A percentile compares a stretch with the other conserved stretches of the same genome.
Evolutionary conservation across 2,329 filamentous ascomycete species (phyloP).

Genomic region (Blumeria graminis): DNA sequence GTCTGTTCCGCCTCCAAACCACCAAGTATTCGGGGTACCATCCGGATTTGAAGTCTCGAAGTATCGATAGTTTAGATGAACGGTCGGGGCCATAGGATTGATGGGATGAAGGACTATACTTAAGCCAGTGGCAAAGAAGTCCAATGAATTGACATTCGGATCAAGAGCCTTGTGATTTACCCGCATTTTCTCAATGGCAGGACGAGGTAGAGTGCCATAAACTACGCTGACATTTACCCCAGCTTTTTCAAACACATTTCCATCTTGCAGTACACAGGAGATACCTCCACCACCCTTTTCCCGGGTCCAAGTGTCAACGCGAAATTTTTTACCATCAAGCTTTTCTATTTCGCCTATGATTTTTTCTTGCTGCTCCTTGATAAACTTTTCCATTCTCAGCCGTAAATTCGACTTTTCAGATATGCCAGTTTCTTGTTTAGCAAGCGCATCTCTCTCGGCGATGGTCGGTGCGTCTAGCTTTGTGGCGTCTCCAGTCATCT

Average conservation of each 20-base stretch:
- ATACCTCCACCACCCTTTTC: conserved; percentile 80
- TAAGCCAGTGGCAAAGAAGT: conserved; percentile 86
- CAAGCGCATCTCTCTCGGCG: conserved; percentile 60
- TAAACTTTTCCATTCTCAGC: conserved; percentile 88
- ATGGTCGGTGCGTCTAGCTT: conserved; percentile 42
- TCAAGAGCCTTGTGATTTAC: conserved; percentile 82
- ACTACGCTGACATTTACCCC: conserved; percentile 90
- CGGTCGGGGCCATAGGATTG: conserved; percentile 93
- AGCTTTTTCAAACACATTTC: conserved; percentile 93
- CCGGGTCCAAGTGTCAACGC: conserved; percentile 64
- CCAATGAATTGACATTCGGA: conserved; percentile 53
- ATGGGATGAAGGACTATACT: conserved; percentile 81
- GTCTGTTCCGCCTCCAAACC: conserved; percentile 92
- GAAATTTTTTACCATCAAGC: conserved; percentile 65
- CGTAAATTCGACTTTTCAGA: conserved; percentile 75
- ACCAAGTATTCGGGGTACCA: conserved; percentile 70
- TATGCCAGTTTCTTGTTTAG: conserved; percentile 56
- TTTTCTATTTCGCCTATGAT: conserved; percentile 67
- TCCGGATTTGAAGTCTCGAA: conserved; percentile 84
- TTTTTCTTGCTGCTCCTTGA: conserved; percentile 72
- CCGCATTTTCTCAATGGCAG: conserved; percentile 80
- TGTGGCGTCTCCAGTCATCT: conserved; percentile 14
- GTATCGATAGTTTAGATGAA: conserved; percentile 95
- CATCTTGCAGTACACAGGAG: conserved; percentile 84
- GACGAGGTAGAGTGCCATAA: conserved; percentile 68